phyloP scores from a whole-genome alignment of 768 basidiomycete genomes.

The Lentinula lateritia region DNA sequence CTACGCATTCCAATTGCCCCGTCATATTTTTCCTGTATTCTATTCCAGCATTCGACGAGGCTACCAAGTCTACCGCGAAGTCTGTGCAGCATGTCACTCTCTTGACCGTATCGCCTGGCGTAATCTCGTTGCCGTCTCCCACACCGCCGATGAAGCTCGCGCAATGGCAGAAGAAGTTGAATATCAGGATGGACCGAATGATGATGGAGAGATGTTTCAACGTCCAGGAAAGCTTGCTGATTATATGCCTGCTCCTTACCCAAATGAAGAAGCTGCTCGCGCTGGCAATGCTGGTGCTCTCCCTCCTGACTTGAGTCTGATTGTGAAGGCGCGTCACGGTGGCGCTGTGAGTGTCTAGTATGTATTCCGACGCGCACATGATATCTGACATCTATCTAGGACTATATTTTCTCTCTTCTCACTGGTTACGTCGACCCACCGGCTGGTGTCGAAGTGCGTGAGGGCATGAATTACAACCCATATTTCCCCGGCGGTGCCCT shows the following conservation, averaged over 20 bases:
- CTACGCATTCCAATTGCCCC: conserved; percentile 7
- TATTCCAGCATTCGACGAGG: conserved; percentile 82
- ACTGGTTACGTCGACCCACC: conserved; percentile 97
- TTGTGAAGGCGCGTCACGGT: conserved; percentile 97
- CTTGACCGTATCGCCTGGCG: conserved; percentile 99
- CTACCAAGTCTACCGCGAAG: conserved; percentile 97
- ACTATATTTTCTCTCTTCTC: conserved; percentile 95
- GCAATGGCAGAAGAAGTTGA: conserved; percentile 95
- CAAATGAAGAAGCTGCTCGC: conserved; percentile 96
- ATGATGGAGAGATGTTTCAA: conserved; percentile 96
- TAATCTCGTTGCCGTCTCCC: conserved; percentile 96
- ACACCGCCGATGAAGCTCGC: conserved; percentile 87
- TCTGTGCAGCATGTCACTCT: conserved; percentile 98
- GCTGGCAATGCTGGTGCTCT: conserved; percentile 92
- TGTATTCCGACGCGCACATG: background rate
- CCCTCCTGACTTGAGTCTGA: conserved; percentile 95
- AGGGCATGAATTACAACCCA: conserved; percentile 98
- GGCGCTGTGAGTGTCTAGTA: conserved; percentile 66
- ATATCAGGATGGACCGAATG: conserved; percentile 93
- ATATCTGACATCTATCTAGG: conserved; percentile 37
- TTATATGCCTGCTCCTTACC: conserved; percentile 92
- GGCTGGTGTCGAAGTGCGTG: conserved; percentile 89
- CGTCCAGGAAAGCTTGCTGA: conserved; percentile 97
- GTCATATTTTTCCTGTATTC: background rate
- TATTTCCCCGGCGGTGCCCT: conserved; percentile 99